Percentiles rank a stretch among this genome's conserved stretches.
Conservation (phyloP, 1,284 basidiomycete species). For the Rhizoctonia solani region DNA sequence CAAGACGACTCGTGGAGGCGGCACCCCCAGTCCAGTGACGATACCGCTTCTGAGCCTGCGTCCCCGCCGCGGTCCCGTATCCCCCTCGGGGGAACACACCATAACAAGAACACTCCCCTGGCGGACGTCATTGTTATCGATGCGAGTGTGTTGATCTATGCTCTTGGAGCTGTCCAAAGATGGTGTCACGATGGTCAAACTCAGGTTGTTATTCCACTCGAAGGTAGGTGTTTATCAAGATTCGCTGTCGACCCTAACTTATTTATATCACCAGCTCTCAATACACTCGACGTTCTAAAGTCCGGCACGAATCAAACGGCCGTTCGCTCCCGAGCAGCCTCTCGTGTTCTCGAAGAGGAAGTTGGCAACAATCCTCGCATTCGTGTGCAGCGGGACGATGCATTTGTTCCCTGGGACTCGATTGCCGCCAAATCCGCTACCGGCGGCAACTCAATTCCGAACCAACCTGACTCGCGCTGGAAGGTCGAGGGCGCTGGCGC, state of each 20-base stretch:
- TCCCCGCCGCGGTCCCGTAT: conserved; percentile 31
- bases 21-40: conserved; percentile 18
- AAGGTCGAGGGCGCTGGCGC: conserved; percentile 46
- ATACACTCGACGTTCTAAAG: conserved; percentile 92
- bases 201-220: conserved; percentile 81
- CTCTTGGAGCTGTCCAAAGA: conserved; percentile 76
- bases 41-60: conserved; percentile 25
- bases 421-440: conserved; percentile 41
- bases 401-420: conserved; percentile 75
- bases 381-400: conserved; percentile 74
- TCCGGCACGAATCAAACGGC: conserved; percentile 81
- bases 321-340: conserved; percentile 78
- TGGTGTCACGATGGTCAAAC: conserved; percentile 74
- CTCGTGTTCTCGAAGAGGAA: conserved; percentile 78
- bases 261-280: conserved; percentile 62
- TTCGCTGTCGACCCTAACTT: not conserved
- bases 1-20: conserved; percentile 26
- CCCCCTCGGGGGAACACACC: not conserved
- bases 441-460: conserved; percentile 25
- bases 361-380: conserved; percentile 78
- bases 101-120: not conserved
- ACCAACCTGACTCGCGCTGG: conserved; percentile 29
- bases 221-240: conserved; percentile 61
- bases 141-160: conserved; percentile 84
- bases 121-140: conserved; percentile 81